Percentiles rank a stretch among this genome's conserved stretches.
Evolutionary conservation across 176 grass and related monocot species (phyloP).

Genomic region (Carex kokanica): DNA sequence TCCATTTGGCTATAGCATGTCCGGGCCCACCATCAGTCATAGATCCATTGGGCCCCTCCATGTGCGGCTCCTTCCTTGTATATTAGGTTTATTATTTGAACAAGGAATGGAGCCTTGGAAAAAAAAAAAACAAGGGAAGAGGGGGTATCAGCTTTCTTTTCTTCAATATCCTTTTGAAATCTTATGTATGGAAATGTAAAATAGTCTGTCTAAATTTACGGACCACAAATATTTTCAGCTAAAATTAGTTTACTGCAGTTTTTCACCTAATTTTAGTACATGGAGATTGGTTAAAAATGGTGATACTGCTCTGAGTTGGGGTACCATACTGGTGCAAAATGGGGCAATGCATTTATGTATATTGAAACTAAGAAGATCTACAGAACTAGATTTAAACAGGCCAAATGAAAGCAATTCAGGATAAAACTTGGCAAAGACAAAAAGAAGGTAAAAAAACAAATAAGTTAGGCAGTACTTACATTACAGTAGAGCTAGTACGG

Average conservation of each 20-base stretch:
- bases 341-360: not conserved
- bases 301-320: not conserved
- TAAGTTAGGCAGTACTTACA: no score
- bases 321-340: not conserved
- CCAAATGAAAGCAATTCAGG: no score
- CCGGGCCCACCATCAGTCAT: constrained; percentile 8
- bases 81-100: not conserved
- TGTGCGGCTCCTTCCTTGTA: constrained; percentile 14
- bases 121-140: not conserved
- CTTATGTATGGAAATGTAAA: not conserved
- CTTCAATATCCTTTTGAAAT: not conserved
- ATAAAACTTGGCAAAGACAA: not conserved
- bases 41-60: constrained; percentile 38
- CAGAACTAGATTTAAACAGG: not conserved
- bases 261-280: not conserved
- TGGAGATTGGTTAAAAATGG: not conserved
- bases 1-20: constrained; percentile 54
- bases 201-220: not conserved
- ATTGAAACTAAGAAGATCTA: not conserved
- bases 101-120: constrained; percentile 7
- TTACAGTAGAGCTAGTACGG: no score
- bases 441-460: not conserved
- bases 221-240: not conserved
- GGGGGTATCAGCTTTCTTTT: not conserved
- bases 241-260: not conserved